phyloP scores from a whole-genome alignment of 257 asterid genomes.

The Mitragyna speciosa region DNA sequence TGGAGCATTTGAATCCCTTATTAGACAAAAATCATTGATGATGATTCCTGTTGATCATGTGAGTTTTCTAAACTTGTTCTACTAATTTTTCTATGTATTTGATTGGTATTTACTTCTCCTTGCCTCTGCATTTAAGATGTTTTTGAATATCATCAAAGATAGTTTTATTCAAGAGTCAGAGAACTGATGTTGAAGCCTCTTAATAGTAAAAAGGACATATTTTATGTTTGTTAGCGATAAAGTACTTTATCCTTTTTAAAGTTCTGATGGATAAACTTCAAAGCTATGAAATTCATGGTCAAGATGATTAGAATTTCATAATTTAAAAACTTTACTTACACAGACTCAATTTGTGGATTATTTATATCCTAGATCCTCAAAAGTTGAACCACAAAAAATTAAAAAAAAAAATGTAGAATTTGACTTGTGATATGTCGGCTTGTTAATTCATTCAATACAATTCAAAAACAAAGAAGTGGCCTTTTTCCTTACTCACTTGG shows the following conservation, averaged over 20 bases:
- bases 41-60: constrained; percentile 87
- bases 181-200: background rate
- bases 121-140: background rate
- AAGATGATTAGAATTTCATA: no score
- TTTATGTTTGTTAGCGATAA: background rate
- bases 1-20: constrained; percentile 90
- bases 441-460: no score
- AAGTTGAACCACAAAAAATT: no score
- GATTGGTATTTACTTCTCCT: background rate
- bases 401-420: no score
- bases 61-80: constrained; percentile 25
- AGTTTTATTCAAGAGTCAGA: background rate
- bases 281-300: no score
- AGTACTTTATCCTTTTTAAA: background rate
- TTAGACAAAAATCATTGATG: constrained; percentile 94
- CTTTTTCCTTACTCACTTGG: no score
- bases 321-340: no score
- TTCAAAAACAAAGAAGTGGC: no score
- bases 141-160: background rate
- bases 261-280: background rate
- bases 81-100: background rate
- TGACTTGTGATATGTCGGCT: no score
- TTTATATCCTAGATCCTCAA: no score
- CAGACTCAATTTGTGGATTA: no score
- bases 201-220: background rate